Conservation (phyloP, 2,329 filamentous ascomycete genomes). For the Colletotrichum cordylinicola region DNA sequence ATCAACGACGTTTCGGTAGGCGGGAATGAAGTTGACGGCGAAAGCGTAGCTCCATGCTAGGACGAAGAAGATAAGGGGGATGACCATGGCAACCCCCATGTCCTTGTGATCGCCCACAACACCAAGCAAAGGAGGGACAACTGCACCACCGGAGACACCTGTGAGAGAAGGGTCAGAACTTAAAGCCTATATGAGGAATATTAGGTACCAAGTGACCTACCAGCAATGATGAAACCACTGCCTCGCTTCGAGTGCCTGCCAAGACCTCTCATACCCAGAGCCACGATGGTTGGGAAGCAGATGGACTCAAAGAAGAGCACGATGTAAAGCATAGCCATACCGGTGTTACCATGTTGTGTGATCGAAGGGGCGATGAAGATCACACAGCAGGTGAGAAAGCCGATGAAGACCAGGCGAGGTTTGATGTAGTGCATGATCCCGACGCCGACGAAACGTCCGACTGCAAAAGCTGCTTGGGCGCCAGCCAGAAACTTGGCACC, state of each 20-base stretch:
- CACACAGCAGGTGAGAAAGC: constrained; percentile 55
- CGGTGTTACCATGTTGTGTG: constrained; percentile 49
- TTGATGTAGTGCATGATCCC: constrained; percentile 49
- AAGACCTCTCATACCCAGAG: constrained; percentile 61
- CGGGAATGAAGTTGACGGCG: constrained; percentile 70
- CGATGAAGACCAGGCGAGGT: constrained; percentile 40
- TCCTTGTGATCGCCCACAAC: constrained; percentile 61
- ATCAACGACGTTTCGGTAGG: constrained; percentile 69
- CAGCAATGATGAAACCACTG: constrained; percentile 65
- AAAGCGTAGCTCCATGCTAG: constrained; percentile 61
- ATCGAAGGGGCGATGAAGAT: constrained; percentile 58
- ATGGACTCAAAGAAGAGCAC: constrained; percentile 64
- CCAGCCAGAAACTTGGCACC: constrained; percentile 75
- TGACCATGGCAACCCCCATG: constrained; percentile 65
- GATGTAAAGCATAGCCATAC: constrained; percentile 60
- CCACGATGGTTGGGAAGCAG: constrained; percentile 66
- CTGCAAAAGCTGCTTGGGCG: constrained; percentile 74
- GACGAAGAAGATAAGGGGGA: constrained; percentile 67
- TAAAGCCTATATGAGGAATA: constrained; percentile 39
- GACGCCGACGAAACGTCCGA: constrained; percentile 73
- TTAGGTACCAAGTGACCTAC: constrained; percentile 37
- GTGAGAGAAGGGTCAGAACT: constrained; percentile 62
- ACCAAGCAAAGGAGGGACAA: constrained; percentile 75
- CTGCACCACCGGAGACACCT: constrained; percentile 75
- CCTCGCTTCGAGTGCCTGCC: constrained; percentile 81